Evolutionary conservation across 352 stramenopile genomes (phyloP).

Genomic region (Aphanomyces stellatus): DNA sequence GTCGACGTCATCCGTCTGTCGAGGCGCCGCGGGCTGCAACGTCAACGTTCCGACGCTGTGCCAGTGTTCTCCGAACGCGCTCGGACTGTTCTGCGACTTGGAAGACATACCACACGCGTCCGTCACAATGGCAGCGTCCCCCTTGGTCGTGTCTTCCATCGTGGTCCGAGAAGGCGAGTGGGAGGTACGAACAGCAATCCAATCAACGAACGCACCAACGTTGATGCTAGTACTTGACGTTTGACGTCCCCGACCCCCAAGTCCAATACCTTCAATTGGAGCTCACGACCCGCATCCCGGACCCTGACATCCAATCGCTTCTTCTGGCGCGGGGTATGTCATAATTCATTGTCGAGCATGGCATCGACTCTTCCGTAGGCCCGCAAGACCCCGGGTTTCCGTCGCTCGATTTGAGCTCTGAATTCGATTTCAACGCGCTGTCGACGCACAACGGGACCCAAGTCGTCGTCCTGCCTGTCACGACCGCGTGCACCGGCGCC

Average conservation of each 20-base stretch:
- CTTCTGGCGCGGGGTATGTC: conserved; percentile 35
- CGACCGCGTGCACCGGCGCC: conserved; percentile 34
- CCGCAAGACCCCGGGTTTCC: conserved; percentile 46
- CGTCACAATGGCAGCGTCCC: conserved; percentile 22
- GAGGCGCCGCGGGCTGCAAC: conserved; percentile 47
- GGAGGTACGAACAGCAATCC: too few relatives aligned
- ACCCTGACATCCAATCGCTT: conserved; percentile 35
- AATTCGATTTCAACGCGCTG: conserved; percentile 45
- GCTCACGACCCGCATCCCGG: conserved; percentile 30
- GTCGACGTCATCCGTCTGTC: conserved; percentile 25
- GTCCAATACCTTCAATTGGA: conserved; percentile 39
- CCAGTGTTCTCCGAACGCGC: conserved; percentile 29
- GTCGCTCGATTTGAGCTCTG: conserved; percentile 31
- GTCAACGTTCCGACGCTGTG: conserved; percentile 41
- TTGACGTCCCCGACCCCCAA: conserved; percentile 42
- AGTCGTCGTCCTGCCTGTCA: conserved; percentile 34
- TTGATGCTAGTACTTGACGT: conserved; percentile 38
- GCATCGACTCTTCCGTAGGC: background rate
- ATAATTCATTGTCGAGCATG: background rate
- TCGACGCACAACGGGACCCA: conserved; percentile 9
- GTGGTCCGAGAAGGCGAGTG: conserved; percentile 30
- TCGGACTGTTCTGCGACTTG: conserved; percentile 38
- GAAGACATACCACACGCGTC: conserved; percentile 1
- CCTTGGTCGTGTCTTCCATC: conserved; percentile 17
- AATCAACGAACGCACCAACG: too few relatives aligned